A percentile compares a stretch with the other conserved stretches of the same genome.
Conservation (phyloP, 106 monocot species). For the Dioscorea zingiberensis region DNA sequence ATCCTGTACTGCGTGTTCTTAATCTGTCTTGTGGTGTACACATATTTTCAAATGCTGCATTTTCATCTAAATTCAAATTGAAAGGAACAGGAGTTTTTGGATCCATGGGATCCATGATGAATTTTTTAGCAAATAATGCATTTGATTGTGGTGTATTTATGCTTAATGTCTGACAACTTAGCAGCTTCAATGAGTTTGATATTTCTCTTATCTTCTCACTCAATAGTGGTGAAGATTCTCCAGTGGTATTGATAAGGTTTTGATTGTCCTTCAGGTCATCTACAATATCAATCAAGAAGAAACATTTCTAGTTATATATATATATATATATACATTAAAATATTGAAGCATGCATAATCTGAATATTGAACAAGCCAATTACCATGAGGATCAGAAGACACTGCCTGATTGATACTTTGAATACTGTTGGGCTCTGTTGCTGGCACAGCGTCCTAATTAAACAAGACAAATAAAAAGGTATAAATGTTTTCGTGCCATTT, state of each 20-base stretch:
- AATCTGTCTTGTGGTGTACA: constrained; percentile 24
- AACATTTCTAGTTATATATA: background rate
- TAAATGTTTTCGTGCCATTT: too few species aligned
- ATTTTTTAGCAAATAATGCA: background rate
- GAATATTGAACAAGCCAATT: too few species aligned
- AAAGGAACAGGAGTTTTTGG: constrained; percentile 31
- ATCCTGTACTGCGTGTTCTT: constrained; percentile 31
- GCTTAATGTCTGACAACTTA: constrained; percentile 20
- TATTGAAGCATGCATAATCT: too few species aligned
- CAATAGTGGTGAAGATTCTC: constrained; percentile 23
- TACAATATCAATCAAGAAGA: constrained; percentile 6
- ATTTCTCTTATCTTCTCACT: constrained; percentile 38
- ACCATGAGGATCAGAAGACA: too few species aligned
- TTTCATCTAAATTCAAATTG: background rate
- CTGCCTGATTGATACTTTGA: too few species aligned
- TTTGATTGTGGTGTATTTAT: constrained; percentile 12
- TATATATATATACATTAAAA: background rate
- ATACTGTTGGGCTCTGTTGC: too few species aligned
- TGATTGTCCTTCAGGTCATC: constrained; percentile 14
- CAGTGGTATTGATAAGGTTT: background rate
- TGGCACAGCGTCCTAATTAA: too few species aligned
- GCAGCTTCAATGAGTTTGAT: constrained; percentile 35
- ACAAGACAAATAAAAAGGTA: too few species aligned
- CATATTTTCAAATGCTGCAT: background rate
- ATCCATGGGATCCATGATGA: background rate